A percentile compares a stretch with the other conserved stretches of the same genome.
These are phyloP conservation scores for Massarina eburnea DNA, from an alignment of 2,329 filamentous ascomycete species.

Conservation along the genomic window DNA sequence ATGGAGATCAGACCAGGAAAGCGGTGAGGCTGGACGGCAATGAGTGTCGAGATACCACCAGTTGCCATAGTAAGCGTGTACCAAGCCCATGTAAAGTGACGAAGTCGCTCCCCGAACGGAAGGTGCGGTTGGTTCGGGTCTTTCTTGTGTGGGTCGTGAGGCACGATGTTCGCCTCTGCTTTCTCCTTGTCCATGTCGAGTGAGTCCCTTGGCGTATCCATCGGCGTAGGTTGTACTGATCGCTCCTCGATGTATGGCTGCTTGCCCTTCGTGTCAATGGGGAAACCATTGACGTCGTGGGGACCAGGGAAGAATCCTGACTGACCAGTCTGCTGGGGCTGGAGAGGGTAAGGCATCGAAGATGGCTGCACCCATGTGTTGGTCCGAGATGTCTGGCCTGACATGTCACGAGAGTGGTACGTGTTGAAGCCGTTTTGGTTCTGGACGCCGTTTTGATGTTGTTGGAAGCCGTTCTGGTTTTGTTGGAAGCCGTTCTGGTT, in stretches of 20 bases:
- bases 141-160: conserved; percentile 30
- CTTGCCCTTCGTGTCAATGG: conserved; percentile 27
- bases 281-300: conserved; percentile 28
- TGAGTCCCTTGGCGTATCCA: conserved; percentile 15
- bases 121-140: conserved; percentile 38
- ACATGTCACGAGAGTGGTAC: conserved; percentile 8
- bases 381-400: conserved; percentile 27
- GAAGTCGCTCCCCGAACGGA: conserved; percentile 28
- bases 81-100: conserved; percentile 52
- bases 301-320: conserved; percentile 23
- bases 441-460: neutral
- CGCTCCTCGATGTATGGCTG: conserved; percentile 16
- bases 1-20: conserved; percentile 55
- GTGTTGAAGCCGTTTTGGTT: neutral
- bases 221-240: conserved; percentile 14
- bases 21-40: conserved; percentile 46
- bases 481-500: neutral
- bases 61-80: conserved; percentile 53
- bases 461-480: neutral
- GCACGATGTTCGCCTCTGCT: conserved; percentile 13
- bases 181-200: conserved; percentile 36
- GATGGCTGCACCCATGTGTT: conserved; percentile 35
- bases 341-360: conserved; percentile 17
- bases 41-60: conserved; percentile 49
- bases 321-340: conserved; percentile 2